Percentiles rank a stretch among this genome's conserved stretches.
Conservation (phyloP, 2,329 filamentous ascomycete genomes). For the Diatrype stigma region DNA sequence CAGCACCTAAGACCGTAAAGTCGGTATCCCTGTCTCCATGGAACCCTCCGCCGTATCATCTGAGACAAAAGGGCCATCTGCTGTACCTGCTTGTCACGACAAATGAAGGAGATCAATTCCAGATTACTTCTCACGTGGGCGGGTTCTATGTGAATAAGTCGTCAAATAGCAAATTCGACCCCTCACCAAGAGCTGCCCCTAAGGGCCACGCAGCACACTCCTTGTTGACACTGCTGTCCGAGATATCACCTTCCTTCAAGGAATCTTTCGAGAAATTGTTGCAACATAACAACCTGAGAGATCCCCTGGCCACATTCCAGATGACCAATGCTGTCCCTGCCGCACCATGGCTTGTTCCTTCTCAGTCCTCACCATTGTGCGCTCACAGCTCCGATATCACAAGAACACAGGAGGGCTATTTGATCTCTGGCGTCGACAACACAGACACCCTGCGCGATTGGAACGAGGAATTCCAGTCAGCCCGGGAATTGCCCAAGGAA, state of each 20-base stretch:
- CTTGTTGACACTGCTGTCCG: conserved; percentile 71
- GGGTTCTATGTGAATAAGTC: conserved; percentile 98
- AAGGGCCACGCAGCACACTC: conserved; percentile 82
- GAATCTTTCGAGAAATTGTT: conserved; percentile 73
- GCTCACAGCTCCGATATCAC: conserved; percentile 79
- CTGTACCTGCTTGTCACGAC: conserved; percentile 87
- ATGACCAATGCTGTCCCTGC: conserved; percentile 92
- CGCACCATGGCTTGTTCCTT: conserved; percentile 84
- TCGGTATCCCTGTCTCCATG: conserved; percentile 83
- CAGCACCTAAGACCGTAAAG: conserved; percentile 86
- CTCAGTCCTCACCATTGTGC: conserved; percentile 58
- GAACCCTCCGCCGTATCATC: conserved; percentile 92
- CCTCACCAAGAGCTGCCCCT: conserved; percentile 71
- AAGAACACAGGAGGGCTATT: conserved; percentile 85
- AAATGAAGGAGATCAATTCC: conserved; percentile 89
- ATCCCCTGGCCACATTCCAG: conserved; percentile 89
- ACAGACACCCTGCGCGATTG: conserved; percentile 93
- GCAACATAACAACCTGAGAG: conserved; percentile 78
- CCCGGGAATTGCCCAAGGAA: conserved; percentile 88
- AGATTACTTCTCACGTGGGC: conserved; percentile 88
- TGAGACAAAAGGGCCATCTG: conserved; percentile 87
- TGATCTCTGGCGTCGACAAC: conserved; percentile 87
- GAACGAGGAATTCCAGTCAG: conserved; percentile 99
- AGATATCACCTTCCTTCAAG: conserved; percentile 80
- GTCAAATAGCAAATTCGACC: conserved; percentile 92